Conservation (phyloP, 345 rosid genomes). For the Eucalyptus regnans region DNA sequence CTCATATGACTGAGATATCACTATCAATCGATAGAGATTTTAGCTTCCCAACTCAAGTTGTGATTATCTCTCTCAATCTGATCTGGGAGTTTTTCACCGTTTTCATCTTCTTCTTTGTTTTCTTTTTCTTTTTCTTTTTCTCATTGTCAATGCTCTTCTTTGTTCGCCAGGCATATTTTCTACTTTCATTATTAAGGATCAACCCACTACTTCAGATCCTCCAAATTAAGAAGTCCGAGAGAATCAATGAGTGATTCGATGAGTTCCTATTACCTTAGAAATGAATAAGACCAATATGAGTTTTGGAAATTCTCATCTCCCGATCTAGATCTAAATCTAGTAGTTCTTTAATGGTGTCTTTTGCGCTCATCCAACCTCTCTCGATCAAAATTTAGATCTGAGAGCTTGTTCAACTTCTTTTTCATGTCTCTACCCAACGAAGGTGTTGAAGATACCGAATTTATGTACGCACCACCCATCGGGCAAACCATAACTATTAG, state of each 20-base stretch:
- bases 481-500: background rate
- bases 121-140: too few relatives aligned
- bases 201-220: background rate
- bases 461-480: too few relatives aligned
- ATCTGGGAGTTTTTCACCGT: rapidly evolving
- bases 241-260: background rate
- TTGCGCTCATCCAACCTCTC: background rate
- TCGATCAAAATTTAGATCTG: background rate
- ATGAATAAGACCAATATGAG: background rate
- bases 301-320: background rate
- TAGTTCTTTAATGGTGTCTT: background rate
- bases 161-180: background rate
- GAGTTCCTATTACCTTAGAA: background rate
- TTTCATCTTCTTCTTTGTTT: background rate
- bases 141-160: background rate
- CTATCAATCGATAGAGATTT: background rate
- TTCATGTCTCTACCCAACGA: rapidly evolving
- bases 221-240: background rate
- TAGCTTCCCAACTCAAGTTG: background rate
- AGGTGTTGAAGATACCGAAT: background rate
- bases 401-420: background rate
- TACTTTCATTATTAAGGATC: background rate
- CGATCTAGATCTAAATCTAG: background rate
- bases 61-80: background rate
- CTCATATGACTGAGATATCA: background rate